A percentile compares a stretch with the other conserved stretches of the same genome.
These are phyloP conservation scores for Penicillium polonicum DNA, from an alignment of 2,329 filamentous ascomycete species.

Conservation along the genomic window DNA sequence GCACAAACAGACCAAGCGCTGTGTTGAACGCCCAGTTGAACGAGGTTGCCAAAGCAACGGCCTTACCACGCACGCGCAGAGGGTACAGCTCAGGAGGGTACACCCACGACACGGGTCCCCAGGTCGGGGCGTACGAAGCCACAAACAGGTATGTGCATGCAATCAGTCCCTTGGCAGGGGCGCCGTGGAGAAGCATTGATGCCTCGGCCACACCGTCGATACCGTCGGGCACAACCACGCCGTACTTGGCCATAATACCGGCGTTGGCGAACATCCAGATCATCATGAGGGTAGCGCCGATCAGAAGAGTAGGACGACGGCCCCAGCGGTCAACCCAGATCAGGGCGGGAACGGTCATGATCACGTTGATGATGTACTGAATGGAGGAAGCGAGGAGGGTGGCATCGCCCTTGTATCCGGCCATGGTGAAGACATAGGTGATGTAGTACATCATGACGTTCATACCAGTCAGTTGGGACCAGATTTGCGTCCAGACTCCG, in stretches of 20 bases:
- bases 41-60: conserved; percentile 57
- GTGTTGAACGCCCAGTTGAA: conserved; percentile 66
- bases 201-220: conserved; percentile 34
- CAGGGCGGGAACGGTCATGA: conserved; percentile 74
- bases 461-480: conserved; percentile 75
- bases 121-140: conserved; percentile 61
- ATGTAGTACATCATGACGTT: conserved; percentile 76
- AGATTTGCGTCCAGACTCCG: conserved; percentile 71
- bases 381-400: conserved; percentile 67
- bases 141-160: conserved; percentile 67
- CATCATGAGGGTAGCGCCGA: conserved; percentile 64
- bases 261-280: conserved; percentile 47
- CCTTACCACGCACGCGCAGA: conserved; percentile 60
- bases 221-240: conserved; percentile 43
- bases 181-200: conserved; percentile 39
- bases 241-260: conserved; percentile 41
- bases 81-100: conserved; percentile 55
- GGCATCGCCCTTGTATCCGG: conserved; percentile 59
- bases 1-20: conserved; percentile 45
- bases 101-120: conserved; percentile 57
- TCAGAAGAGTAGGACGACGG: conserved; percentile 65
- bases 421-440: conserved; percentile 70
- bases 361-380: conserved; percentile 75
- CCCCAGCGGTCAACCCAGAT: conserved; percentile 75
- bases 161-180: conserved; percentile 63